Base-by-base conservation (phyloP, 2,329 filamentous ascomycete species). In the Allantophomopsis lycopodina region DNA sequence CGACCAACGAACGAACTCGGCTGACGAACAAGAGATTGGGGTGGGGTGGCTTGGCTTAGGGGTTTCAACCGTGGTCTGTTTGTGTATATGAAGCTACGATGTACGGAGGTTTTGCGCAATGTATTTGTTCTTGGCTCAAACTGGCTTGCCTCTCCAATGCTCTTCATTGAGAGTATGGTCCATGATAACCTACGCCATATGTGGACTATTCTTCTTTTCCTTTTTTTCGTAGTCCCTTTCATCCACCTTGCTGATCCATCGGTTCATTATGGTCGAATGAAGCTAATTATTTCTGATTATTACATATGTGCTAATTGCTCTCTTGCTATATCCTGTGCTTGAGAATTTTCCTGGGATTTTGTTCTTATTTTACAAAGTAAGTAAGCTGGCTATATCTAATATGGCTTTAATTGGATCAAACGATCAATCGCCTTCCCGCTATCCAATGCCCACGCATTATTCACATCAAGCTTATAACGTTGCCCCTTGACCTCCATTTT, bases 381-480 rank as follows among this genome's bases (percentile, higher is more conserved):
- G 11, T 12, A 12, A 10, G 11, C 10, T 10, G 23, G 8, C 20
- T 8, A 8, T 28, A 8, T 28, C 23, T 28, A 28, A 28, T 28
- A 28, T 8, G 32, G 32, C 32, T 34, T 34, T 41, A 48, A 57
- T 51, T 47, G 51, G 23, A 72, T 63, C 32, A 80, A 50, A 45
- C 68, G 64, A 56, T 79, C 75, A 39, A 80, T 52, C 3, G 71
- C 71, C 40, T 61, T 63, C 34, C 77, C 77, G 4, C 68, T 62
- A 32, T 79, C 75, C 37, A 77, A 61, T 16, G 69, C 69, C 60
- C 71, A 76, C 1, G 71, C 73, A 32, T 65, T 64, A 2, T 61
- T 62, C 13, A 76, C 61, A 47, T 79, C 75, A 16, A 79, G 54
- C 59, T 76, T 78, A 52, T 72, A 76, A 39, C n/a, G 38, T n/a